Percentiles rank a stretch among this genome's conserved stretches.
Evolutionary conservation across 192 early-diverging fungal species (phyloP).

Genomic region (Radiomyces spectabilis): DNA sequence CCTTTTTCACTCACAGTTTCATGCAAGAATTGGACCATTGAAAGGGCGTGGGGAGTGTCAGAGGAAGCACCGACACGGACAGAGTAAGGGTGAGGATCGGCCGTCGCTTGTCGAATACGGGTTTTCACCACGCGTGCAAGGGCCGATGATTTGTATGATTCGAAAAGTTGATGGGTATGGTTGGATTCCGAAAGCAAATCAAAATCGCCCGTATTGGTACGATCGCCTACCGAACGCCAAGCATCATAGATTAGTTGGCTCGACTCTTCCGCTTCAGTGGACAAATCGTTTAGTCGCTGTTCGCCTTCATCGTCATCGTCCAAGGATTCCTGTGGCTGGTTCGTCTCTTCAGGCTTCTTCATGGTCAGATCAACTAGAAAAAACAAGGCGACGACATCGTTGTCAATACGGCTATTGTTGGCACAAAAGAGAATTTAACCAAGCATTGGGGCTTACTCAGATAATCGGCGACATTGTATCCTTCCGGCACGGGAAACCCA

Average conservation of each 20-base stretch:
- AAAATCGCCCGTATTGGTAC: too few species aligned
- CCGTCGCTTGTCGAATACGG: background rate
- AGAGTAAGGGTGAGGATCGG: constrained; percentile 1
- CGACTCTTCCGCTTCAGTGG: too few species aligned
- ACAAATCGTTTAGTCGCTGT: constrained; percentile 1
- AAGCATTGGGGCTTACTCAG: constrained; percentile 14
- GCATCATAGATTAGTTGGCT: too few species aligned
- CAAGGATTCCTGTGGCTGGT: too few species aligned
- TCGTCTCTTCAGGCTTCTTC: constrained; percentile 15
- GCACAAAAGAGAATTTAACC: too few species aligned
- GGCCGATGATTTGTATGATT: constrained; percentile 14
- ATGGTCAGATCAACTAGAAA: constrained; percentile 28
- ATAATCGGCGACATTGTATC: constrained; percentile 77
- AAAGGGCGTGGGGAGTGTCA: constrained; percentile 2
- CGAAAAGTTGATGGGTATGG: constrained; percentile 15
- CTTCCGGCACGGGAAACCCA: constrained; percentile 63
- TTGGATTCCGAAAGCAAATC: constrained; percentile 19
- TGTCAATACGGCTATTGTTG: background rate
- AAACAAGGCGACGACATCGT: constrained; percentile 10
- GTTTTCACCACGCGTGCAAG: too few species aligned
- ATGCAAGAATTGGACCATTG: constrained; percentile 11
- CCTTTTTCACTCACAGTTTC: constrained; percentile 14
- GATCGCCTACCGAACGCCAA: too few species aligned
- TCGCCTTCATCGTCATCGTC: background rate
- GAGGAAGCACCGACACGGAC: constrained; percentile 1